Evolutionary conservation across 2,329 filamentous ascomycete species (phyloP).

Genomic region (Ilyonectria mors-panacis): DNA sequence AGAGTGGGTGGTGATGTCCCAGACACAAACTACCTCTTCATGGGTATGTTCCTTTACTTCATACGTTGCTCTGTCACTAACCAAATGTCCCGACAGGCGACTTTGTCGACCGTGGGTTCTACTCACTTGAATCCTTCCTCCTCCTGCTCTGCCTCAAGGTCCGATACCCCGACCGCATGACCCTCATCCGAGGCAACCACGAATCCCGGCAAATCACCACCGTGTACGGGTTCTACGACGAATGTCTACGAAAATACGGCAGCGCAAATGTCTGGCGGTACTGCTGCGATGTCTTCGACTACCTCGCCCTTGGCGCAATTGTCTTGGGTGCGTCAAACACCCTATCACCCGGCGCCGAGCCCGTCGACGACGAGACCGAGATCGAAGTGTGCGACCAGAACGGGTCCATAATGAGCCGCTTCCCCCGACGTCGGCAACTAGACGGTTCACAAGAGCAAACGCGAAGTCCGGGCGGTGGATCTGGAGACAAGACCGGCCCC

Average conservation of each 20-base stretch:
- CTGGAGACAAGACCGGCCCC: slow-evolving; percentile 69
- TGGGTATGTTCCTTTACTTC: slow-evolving; percentile 72
- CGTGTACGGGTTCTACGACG: slow-evolving; percentile 98
- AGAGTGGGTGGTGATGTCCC: slow-evolving; percentile 93
- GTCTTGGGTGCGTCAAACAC: slow-evolving; percentile 87
- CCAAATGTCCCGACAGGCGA: slow-evolving; percentile 72
- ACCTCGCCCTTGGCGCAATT: slow-evolving; percentile 90
- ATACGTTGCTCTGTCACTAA: slow-evolving; percentile 29
- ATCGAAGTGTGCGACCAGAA: slow-evolving; percentile 93
- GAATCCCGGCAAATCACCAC: slow-evolving; percentile 97
- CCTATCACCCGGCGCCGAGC: slow-evolving; percentile 66
- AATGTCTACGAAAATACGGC: slow-evolving; percentile 95
- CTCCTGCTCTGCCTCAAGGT: slow-evolving; percentile 97
- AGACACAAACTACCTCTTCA: slow-evolving; percentile 97
- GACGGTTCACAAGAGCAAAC: slow-evolving; percentile 45
- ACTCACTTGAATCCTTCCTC: slow-evolving; percentile 96
- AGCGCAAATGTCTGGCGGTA: slow-evolving; percentile 97
- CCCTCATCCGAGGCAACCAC: slow-evolving; percentile 94
- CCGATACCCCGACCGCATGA: slow-evolving; percentile 96
- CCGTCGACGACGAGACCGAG: slow-evolving; percentile 81
- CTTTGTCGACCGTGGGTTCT: slow-evolving; percentile 98
- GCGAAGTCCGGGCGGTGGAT: slow-evolving; percentile 46
- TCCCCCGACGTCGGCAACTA: slow-evolving; percentile 66
- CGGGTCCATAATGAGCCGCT: slow-evolving; percentile 83
- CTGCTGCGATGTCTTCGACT: slow-evolving; percentile 98